Evolutionary conservation across 2,329 filamentous ascomycete species (phyloP).

Genomic region (Ophiostoma angusticollis): DNA sequence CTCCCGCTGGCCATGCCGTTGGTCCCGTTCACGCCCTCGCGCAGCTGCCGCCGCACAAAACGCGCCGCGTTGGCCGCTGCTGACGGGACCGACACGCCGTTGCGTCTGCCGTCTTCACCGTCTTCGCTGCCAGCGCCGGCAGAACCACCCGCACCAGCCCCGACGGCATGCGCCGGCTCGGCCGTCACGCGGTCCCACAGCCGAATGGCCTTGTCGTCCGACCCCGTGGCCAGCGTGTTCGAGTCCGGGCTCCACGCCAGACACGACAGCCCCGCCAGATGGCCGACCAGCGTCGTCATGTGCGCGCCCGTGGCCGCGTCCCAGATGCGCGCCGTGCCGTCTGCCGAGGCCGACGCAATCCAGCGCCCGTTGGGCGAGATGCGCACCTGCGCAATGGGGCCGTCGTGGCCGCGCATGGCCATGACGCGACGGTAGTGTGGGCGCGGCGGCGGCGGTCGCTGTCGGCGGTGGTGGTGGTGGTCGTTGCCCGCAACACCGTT

Average conservation of each 20-base stretch:
- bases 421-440: slow-evolving; percentile 60
- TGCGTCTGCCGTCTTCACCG: not conserved
- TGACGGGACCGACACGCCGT: not conserved
- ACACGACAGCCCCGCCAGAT: slow-evolving; percentile 83
- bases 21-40: slow-evolving; percentile 5
- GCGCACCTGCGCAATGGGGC: slow-evolving; percentile 69
- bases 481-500: slow-evolving; percentile 2
- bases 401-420: slow-evolving; percentile 63
- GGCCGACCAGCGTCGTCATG: slow-evolving; percentile 81
- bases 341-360: slow-evolving; percentile 83
- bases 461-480: slow-evolving; percentile 14
- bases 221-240: slow-evolving; percentile 75
- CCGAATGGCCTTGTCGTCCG: slow-evolving; percentile 91
- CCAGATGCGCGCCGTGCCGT: slow-evolving; percentile 88
- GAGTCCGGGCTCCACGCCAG: slow-evolving; percentile 92
- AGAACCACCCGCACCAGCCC: not conserved
- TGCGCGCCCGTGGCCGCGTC: slow-evolving; percentile 63
- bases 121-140: not conserved
- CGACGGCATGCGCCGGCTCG: slow-evolving; percentile 23
- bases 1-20: slow-evolving; percentile 6
- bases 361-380: slow-evolving; percentile 84
- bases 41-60: slow-evolving; percentile 4
- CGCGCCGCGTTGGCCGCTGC: slow-evolving; percentile 3
- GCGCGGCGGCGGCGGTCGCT: slow-evolving; percentile 31
- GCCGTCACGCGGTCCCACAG: slow-evolving; percentile 70